Base-by-base conservation (phyloP, 1,139 yeast species). In the Zygosaccharomyces sapae region DNA sequence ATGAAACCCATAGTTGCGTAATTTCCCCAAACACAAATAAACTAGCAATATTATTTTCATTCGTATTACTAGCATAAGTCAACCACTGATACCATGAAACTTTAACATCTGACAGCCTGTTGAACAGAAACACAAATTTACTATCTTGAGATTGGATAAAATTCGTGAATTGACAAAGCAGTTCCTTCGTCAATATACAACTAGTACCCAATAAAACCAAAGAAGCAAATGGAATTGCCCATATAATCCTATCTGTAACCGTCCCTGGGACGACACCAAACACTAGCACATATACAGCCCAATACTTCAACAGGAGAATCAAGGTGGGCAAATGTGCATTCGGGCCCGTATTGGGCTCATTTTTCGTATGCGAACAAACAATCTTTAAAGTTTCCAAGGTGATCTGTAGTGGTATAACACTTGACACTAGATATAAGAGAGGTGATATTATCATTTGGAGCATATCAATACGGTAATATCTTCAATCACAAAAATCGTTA, bases 321-420 rank as follows among this genome's bases (percentile, higher is more conserved):
- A 49, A 33, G 19, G 46, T 48, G 8, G 38, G 41, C 19, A 45
- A 25, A 12, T 45, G 41, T 9, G 41, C 40, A 29, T 33, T 27
- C 9, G 25, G 16, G 2, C 34, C 42, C 13, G 48, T 22, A 9
- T 41, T 30, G n/a, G 48, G 12, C 18, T 40, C 42, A 13, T 41
- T 41, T 9, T 27, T 34, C 5, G 33, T n/a, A 18, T 33, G 38
- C 5, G 33, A 4, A 20, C 49, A 38, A 4, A 46, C 43, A 30
- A 45, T 53, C 46, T 38, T 49, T 41, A 30, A 53, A 41, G 52
- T 47, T 37, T 56, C 59, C 20, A 55, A 30, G 0, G 58, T 55
- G 8, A 56, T 44, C 38, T 46, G 50, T 9, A 56, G 37, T 13
- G 59, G 59, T 6, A 55, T 42, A 10, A 55, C 30, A 12, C 52